Evolutionary conservation across 352 stramenopile genomes (phyloP), one percentile per base, ranked within the genome.

Genomic region (Phytophthora aleatoria): DNA sequence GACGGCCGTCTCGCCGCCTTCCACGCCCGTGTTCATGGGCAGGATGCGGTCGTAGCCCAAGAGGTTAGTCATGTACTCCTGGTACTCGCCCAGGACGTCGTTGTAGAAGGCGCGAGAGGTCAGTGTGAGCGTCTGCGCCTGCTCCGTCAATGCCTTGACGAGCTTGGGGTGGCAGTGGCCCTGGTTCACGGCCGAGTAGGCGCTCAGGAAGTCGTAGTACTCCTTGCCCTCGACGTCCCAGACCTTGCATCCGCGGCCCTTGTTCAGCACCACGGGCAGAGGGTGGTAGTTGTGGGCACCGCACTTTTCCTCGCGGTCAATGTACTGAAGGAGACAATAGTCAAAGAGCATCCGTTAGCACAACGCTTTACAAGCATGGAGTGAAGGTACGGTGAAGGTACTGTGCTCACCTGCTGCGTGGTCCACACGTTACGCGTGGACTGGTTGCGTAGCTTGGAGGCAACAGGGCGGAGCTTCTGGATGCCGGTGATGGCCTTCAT

Each of bases 11-110:
- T 99, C 98, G 31, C 97, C 97, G 15, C 95, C 98, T 76, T 99
- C 98, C 7, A 99, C 98, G 36, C 97, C 98, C 13, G 97, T 99
- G 85, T 99, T 99, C 97, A 99, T 99, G 13, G 97, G 98, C 42
- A 99, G 65, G 16, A 99, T 92, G 44, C 97, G 90, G 67, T 99
- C 98, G 74, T 97, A 99, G 41, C 95, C 96, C 74, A 99, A 98
- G 64, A 98, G 96, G 10, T 84, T 81, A 27, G 95, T 99, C 68
- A 99, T 96, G 68, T 96, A 99, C 76, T 99, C 90, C 43, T 92
- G 90, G 73, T 99, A 99, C 66, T 98, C 91, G 36, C 97, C 97
- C 47, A 99, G 82, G 48, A 94, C 87, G 57, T 99, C 87, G 71
- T 99, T 99, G 80, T 99, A 97, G 73, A 99, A 99, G 26, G 98